A percentile compares a stretch with the other conserved stretches of the same genome.
Conservation (phyloP, 2,329 filamentous ascomycete species). For the Sclerotiophoma versabilis region DNA sequence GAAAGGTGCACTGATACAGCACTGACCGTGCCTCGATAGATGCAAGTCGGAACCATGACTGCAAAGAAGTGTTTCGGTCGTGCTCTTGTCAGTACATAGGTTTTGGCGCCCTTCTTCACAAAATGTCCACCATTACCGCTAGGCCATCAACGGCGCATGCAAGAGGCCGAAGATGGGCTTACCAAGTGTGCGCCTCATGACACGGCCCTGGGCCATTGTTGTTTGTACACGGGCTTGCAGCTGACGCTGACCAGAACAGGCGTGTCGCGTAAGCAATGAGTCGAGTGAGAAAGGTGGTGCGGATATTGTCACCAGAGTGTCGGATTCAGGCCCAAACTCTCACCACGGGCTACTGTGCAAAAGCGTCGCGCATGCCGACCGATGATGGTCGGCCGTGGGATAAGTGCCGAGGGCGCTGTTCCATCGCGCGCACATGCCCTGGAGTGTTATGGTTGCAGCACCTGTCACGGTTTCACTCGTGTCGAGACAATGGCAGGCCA, state of each 20-base stretch:
- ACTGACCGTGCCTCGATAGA: constrained; percentile 21
- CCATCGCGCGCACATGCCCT: not conserved
- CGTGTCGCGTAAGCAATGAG: constrained; percentile 32
- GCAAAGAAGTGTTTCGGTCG: not conserved
- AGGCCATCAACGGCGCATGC: constrained; percentile 22
- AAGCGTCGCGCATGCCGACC: constrained; percentile 24
- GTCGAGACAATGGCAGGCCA: constrained; percentile 10
- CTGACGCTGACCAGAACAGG: constrained; percentile 18
- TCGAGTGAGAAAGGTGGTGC: constrained; percentile 20
- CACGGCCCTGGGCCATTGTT: constrained; percentile 16
- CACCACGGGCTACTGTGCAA: constrained; percentile 23
- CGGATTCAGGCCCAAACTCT: constrained; percentile 14
- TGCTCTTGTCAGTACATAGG: not conserved
- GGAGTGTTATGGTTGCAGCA: constrained; percentile 13
- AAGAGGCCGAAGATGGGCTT: constrained; percentile 20
- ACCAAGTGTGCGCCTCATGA: constrained; percentile 16
- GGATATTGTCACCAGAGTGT: constrained; percentile 25
- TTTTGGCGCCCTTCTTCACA: not conserved
- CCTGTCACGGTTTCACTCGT: constrained; percentile 17
- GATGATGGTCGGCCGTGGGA: constrained; percentile 4
- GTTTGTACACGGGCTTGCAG: constrained; percentile 18
- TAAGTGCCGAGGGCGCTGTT: constrained; percentile 12
- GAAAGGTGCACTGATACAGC: constrained; percentile 22
- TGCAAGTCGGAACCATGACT: constrained; percentile 13
- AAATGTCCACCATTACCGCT: constrained; percentile 11